Evolutionary conservation across 768 basidiomycete species (phyloP).

Genomic region (Mycena haematopus): DNA sequence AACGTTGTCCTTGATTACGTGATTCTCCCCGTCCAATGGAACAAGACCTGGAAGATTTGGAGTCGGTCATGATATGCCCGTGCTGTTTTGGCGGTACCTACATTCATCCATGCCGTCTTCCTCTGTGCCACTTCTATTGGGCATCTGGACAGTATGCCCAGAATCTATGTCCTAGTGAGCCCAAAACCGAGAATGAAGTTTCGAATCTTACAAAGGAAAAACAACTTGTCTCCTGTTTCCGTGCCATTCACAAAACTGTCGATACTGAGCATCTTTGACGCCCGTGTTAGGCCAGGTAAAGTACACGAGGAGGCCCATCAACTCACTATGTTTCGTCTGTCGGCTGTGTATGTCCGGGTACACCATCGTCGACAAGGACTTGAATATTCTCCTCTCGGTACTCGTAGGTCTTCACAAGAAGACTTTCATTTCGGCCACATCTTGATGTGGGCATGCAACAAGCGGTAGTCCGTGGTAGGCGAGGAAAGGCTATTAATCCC

Average conservation of each 20-base stretch:
- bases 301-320: background rate
- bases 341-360: constrained; percentile 16
- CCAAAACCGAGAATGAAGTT: background rate
- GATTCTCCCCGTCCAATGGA: constrained; percentile 29
- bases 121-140: constrained; percentile 9
- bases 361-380: constrained; percentile 27
- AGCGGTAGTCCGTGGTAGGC: background rate
- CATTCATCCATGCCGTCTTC: constrained; percentile 26
- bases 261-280: constrained; percentile 15
- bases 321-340: constrained; percentile 25
- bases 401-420: constrained; percentile 17
- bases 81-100: background rate
- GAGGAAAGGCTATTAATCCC: constrained; percentile 22
- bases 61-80: background rate
- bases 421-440: constrained; percentile 22
- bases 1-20: constrained; percentile 25
- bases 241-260: constrained; percentile 15
- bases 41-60: constrained; percentile 17
- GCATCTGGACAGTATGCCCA: constrained; percentile 28
- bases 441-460: constrained; percentile 20
- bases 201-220: constrained; percentile 24
- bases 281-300: background rate
- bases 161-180: constrained; percentile 12
- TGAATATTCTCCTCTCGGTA: constrained; percentile 22
- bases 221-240: constrained; percentile 21